phyloP scores from a whole-genome alignment of 805 yeast genomes.

The Kazachstania viticola region DNA sequence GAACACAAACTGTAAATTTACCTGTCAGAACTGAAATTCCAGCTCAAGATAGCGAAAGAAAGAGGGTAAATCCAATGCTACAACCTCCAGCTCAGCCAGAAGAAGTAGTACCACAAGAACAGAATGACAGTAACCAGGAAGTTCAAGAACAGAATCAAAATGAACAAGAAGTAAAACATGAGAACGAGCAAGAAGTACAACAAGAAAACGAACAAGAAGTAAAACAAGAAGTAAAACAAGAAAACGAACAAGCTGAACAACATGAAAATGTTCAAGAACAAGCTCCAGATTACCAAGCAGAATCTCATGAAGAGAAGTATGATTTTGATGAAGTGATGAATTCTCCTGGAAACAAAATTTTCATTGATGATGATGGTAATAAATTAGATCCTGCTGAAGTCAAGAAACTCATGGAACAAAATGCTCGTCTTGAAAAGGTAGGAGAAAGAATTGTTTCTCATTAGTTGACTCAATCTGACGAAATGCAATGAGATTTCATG shows the following conservation, averaged over 20 bases:
- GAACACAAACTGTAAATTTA: no score
- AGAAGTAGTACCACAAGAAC: no score
- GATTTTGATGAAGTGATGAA: constrained; percentile 13
- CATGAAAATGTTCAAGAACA: not conserved
- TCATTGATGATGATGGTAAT: constrained; percentile 30
- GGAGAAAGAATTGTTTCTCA: not conserved
- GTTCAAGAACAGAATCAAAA: not conserved
- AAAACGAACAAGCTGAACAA: not conserved
- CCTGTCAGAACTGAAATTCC: not conserved
- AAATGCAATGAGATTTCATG: no score
- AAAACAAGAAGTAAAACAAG: not conserved
- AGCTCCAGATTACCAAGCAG: not conserved
- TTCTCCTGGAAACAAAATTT: constrained; percentile 22
- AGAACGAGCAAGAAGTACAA: not conserved
- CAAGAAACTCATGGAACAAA: constrained; percentile 16
- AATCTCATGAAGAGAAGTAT: constrained; percentile 6
- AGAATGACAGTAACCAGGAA: no score
- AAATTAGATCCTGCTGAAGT: constrained; percentile 25
- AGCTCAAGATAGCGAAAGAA: no score
- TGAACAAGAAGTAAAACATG: not conserved
- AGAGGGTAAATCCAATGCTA: no score
- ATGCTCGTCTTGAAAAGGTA: constrained; percentile 12
- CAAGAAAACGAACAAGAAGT: not conserved
- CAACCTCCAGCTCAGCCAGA: no score
- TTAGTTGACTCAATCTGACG: no score